Evolutionary conservation across 352 stramenopile genomes (phyloP).

Genomic region (Blastocystis sp.): DNA sequence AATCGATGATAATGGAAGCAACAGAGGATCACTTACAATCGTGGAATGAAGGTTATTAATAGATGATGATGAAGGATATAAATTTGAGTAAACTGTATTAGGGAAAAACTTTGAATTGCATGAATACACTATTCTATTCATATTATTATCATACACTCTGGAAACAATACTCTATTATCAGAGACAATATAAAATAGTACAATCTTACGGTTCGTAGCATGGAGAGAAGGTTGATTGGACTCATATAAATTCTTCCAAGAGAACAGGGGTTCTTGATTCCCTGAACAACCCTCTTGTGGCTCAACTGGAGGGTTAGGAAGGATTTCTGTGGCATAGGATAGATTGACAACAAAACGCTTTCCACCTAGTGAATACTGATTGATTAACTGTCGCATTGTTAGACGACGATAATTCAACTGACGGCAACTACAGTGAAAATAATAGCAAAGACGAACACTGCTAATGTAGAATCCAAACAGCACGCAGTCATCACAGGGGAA

Average conservation of each 20-base stretch:
- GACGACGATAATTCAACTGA: neutral
- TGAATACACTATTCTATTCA: neutral
- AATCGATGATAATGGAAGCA: neutral
- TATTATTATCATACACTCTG: neutral
- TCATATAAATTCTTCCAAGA: neutral
- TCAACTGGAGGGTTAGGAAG: neutral
- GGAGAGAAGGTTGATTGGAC: neutral
- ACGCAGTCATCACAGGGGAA: neutral
- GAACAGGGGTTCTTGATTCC: neutral
- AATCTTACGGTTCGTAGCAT: neutral
- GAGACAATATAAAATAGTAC: neutral
- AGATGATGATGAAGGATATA: neutral
- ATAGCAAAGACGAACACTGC: neutral
- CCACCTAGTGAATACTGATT: neutral
- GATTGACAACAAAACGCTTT: neutral
- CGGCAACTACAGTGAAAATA: neutral
- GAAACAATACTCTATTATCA: slow-evolving; percentile 35
- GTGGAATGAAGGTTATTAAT: neutral
- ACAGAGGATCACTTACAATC: slow-evolving; percentile 17
- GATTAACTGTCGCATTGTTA: neutral
- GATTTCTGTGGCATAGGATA: neutral
- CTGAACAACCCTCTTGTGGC: neutral
- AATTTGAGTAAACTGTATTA: neutral
- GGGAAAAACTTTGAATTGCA: neutral
- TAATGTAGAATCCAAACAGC: slow-evolving; percentile 20